Conservation (phyloP, 306 rosid species). For the Trichosanthes truncata region DNA sequence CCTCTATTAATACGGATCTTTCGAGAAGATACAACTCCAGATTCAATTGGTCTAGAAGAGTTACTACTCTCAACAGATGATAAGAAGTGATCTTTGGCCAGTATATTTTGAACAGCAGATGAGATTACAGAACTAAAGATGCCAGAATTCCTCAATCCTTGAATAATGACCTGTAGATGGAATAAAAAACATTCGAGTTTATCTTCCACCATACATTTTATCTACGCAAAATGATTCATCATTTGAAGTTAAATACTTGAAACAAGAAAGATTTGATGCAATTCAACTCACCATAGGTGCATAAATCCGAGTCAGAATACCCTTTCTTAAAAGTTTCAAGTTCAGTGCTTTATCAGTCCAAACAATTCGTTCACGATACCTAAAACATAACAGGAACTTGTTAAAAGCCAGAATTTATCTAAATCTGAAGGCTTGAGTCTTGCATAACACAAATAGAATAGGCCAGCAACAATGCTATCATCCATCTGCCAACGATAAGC, state of each 20-base stretch:
- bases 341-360: slow-evolving; percentile 65
- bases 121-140: slow-evolving; percentile 48
- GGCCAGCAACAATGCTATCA: background rate
- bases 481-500: background rate
- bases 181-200: background rate
- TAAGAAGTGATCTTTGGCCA: slow-evolving; percentile 54
- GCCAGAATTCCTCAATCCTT: slow-evolving; percentile 75
- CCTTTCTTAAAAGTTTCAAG: slow-evolving; percentile 69
- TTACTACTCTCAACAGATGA: slow-evolving; percentile 63
- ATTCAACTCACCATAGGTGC: slow-evolving; percentile 62
- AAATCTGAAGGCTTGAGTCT: background rate
- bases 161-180: slow-evolving; percentile 56
- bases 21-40: slow-evolving; percentile 42
- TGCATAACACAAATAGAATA: background rate
- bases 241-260: background rate
- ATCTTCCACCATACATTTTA: background rate
- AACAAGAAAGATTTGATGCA: background rate
- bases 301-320: slow-evolving; percentile 75
- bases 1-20: slow-evolving; percentile 44
- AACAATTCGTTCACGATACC: slow-evolving; percentile 85
- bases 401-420: background rate
- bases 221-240: background rate
- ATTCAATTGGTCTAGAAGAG: slow-evolving; percentile 37
- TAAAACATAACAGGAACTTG: slow-evolving; percentile 21
- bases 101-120: slow-evolving; percentile 45